Base-by-base conservation (phyloP, 306 rosid species). In the Inga oerstediana region DNA sequence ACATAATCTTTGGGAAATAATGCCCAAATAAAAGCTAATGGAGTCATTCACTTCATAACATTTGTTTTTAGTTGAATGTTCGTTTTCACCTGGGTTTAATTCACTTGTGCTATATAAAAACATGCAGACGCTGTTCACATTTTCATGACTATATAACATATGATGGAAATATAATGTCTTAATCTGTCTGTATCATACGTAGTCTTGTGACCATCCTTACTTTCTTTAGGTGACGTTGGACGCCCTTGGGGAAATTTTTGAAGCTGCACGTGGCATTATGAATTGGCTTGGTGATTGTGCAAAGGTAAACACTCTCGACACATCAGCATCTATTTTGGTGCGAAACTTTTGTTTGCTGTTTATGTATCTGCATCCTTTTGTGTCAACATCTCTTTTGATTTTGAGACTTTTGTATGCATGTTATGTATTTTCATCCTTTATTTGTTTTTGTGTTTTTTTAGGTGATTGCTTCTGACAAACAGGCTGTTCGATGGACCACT, bases 221-320 rank as follows among this genome's bases (percentile, higher is more conserved):
- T 80, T 79, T 76, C 61, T 59, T 32, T 41, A 92, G 98, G 98
- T 92, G 86, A 94, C 97, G 58, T 80, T 94, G 87, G 90, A 95
- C 88, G 97, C 98, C 85, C 98, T 94, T 37, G 98, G 95, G 56
- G 97, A 94, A 86, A 91, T 91, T 78, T 94, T 94, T 85, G 88
- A 89, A 89, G 98, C 98, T 86, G 95, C 98, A 1, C 97, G 95
- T 66, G 95, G 85, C 75, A 92, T 86, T 45, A 94, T 94, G 98
- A 78, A 88, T 70, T 94, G 98, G 98, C 97, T 94, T 44, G 92
- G 98, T 85, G 98, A 94, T 84, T 94, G 98, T 88, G 97, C 98
- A 51, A 92, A 89, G 91, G 97, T 91, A 76, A 76, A 79, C 76
- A 49, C 74, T 44, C 62, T 78, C 75, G 20, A 72, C 58, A 41